A percentile compares a stretch with the other conserved stretches of the same genome.
Evolutionary conservation across 495 filamentous ascomycete genomes (phyloP).

Genomic region (Hypoxylon fragiforme): DNA sequence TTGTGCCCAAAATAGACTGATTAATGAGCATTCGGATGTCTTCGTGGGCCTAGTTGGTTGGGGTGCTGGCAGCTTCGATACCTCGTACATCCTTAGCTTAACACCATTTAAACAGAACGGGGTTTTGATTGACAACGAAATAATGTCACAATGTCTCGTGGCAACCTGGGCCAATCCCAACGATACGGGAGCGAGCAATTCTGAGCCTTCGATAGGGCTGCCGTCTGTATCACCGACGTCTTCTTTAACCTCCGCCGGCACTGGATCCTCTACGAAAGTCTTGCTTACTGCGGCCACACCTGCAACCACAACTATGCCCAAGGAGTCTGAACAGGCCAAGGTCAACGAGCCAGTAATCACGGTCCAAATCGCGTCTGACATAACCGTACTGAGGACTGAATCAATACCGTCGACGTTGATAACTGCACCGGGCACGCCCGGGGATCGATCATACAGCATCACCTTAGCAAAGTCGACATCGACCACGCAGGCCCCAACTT

Average conservation of each 20-base stretch:
- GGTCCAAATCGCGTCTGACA: constrained; percentile 13
- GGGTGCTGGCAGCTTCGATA: constrained; percentile 53
- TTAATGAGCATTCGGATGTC: constrained; percentile 56
- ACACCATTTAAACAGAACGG: constrained; percentile 48
- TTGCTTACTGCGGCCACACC: background rate
- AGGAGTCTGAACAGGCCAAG: background rate
- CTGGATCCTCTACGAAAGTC: background rate
- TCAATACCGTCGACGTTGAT: constrained; percentile 23
- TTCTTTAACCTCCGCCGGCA: background rate
- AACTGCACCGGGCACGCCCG: constrained; percentile 21
- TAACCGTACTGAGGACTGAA: constrained; percentile 19
- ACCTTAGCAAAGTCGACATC: constrained; percentile 14
- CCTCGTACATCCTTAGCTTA: constrained; percentile 49
- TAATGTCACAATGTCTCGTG: constrained; percentile 47
- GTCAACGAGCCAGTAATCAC: constrained; percentile 16
- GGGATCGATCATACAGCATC: constrained; percentile 14
- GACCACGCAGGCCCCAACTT: background rate
- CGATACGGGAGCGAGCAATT: background rate
- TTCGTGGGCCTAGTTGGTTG: constrained; percentile 55
- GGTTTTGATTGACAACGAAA: constrained; percentile 42
- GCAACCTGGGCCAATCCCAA: constrained; percentile 34
- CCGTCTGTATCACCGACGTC: background rate
- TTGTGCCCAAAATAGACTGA: constrained; percentile 50
- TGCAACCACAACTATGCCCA: background rate
- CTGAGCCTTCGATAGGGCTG: constrained; percentile 2